Conservation (phyloP, 495 filamentous ascomycete genomes). For the Aspergillus carlsbadensis region DNA sequence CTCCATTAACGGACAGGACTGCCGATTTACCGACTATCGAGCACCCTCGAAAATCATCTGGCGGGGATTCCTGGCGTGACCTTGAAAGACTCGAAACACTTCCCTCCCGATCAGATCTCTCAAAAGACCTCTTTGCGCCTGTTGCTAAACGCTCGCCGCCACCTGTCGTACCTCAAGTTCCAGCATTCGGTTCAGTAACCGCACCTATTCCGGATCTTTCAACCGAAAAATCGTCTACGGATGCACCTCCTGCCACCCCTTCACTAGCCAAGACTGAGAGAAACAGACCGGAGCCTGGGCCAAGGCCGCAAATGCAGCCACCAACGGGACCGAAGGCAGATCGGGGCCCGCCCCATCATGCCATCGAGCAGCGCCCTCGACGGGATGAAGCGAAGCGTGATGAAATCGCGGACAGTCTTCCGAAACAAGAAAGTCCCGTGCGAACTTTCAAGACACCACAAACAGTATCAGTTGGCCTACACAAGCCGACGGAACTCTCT, state of each 20-base stretch:
- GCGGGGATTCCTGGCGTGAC: conserved; percentile 41
- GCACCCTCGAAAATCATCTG: conserved; percentile 39
- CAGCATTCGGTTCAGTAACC: conserved; percentile 69
- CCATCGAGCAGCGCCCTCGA: conserved; percentile 23
- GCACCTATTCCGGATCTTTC: conserved; percentile 30
- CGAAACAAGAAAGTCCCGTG: conserved; percentile 18
- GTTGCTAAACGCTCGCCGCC: conserved; percentile 58
- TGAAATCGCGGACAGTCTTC: conserved; percentile 9
- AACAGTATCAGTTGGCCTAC: conserved; percentile 13
- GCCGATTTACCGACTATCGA: conserved; percentile 33
- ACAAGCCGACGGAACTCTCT: conserved; percentile 31
- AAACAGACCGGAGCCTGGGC: conserved; percentile 22
- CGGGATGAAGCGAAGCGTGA: conserved; percentile 24
- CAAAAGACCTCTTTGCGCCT: conserved; percentile 38
- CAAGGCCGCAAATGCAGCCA: conserved; percentile 28
- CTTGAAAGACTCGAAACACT: conserved; percentile 38
- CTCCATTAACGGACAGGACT: conserved; percentile 24
- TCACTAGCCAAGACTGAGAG: conserved; percentile 33
- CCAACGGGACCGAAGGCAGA: conserved; percentile 46
- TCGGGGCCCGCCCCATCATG: conserved; percentile 22
- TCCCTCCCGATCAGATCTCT: conserved; percentile 36
- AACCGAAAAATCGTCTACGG: conserved; percentile 34
- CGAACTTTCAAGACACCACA: conserved; percentile 20
- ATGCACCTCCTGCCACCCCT: conserved; percentile 39
- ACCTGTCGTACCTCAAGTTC: conserved; percentile 77